Evolutionary conservation across 495 filamentous ascomycete species (phyloP).

Genomic region (Umbilicaria muhlenbergii): DNA sequence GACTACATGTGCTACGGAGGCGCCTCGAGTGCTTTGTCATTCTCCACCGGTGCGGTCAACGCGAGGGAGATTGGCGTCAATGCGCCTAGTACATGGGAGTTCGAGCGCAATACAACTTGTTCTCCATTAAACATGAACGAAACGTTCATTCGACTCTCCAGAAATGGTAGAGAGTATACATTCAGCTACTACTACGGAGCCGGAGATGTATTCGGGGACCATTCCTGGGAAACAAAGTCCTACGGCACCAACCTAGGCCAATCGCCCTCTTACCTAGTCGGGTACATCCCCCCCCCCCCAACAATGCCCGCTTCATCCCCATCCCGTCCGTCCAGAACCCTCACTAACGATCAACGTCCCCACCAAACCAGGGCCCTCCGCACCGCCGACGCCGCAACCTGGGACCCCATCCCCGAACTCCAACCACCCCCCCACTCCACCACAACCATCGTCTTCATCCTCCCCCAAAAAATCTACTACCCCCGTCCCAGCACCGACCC

Average conservation of each 20-base stretch:
- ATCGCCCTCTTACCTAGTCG: too few relatives aligned
- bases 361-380: too few relatives aligned
- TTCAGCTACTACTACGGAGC: conserved; percentile 6
- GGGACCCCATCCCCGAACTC: conserved; percentile 7
- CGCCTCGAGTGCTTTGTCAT: conserved; percentile 7
- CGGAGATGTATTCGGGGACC: background rate
- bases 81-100: conserved; percentile 3
- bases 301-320: too few relatives aligned
- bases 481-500: conserved; percentile 9
- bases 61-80: conserved; percentile 13
- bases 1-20: conserved; percentile 6
- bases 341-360: too few relatives aligned
- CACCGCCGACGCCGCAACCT: background rate
- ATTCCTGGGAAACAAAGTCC: too few relatives aligned
- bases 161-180: conserved; percentile 1
- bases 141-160: background rate
- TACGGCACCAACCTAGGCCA: too few relatives aligned
- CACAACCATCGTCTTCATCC: conserved; percentile 14
- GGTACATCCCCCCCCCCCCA: too few relatives aligned
- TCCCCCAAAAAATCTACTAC: conserved; percentile 10
- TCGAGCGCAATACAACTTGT: conserved; percentile 11
- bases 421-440: conserved; percentile 3
- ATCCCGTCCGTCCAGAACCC: too few relatives aligned
- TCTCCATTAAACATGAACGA: conserved; percentile 12
- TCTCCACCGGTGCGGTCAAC: conserved; percentile 11